phyloP scores from a whole-genome alignment of 192 early-diverging fungal genomes.

The Podila verticillata region DNA sequence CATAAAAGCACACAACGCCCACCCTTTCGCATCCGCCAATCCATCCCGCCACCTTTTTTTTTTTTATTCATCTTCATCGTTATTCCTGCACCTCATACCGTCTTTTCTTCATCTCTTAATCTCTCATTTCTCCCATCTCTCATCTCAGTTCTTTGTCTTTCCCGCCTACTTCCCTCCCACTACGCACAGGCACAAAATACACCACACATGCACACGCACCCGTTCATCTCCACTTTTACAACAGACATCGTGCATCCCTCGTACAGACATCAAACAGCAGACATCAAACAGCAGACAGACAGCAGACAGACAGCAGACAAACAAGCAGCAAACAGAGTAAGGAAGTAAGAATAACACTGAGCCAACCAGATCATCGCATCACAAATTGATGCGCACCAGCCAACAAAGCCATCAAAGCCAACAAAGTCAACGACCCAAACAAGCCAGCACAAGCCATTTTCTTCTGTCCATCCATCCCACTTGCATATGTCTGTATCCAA shows the following conservation, averaged over 20 bases:
- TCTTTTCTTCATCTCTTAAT: neutral
- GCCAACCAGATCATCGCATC: too few species aligned
- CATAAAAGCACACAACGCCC: neutral
- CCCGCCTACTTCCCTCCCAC: neutral
- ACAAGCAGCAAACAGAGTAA: too few species aligned
- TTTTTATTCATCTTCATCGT: neutral
- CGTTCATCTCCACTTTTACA: slow-evolving; percentile 1
- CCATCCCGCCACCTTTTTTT: neutral
- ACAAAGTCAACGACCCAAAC: too few species aligned
- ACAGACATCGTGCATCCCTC: slow-evolving; percentile 5
- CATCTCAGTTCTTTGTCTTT: neutral
- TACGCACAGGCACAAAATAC: neutral
- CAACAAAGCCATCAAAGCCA: too few species aligned
- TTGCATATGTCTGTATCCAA: too few species aligned
- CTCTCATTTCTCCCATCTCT: neutral
- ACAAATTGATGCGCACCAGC: too few species aligned
- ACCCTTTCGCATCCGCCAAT: neutral
- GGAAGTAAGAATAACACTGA: too few species aligned
- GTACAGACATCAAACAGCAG: neutral
- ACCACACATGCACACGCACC: too few species aligned
- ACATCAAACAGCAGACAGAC: too few species aligned
- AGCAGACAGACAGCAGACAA: too few species aligned
- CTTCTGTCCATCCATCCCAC: too few species aligned
- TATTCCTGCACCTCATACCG: too few species aligned
- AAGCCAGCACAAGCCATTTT: neutral